phyloP scores from a whole-genome alignment of 495 filamentous ascomycete species.

The Chaetomium tenue region DNA sequence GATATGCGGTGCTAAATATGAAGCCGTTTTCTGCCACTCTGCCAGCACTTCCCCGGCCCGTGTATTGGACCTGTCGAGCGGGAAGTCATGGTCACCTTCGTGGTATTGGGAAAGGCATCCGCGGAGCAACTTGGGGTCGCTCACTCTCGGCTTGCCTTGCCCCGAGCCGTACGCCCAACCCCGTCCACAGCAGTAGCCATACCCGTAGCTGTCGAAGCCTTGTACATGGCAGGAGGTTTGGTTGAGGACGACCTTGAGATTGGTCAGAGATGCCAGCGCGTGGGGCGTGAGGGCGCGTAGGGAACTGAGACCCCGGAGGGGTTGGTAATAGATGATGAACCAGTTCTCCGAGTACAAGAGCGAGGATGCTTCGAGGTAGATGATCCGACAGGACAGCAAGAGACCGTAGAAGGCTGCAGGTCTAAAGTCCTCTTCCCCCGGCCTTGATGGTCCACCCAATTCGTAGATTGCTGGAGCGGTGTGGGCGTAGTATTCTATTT shows the following conservation, averaged over 20 bases:
- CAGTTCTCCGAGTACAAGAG: slow-evolving; percentile 13
- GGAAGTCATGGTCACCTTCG: not conserved
- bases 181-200: not conserved
- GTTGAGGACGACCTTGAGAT: slow-evolving; percentile 17
- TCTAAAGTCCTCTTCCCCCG: not conserved
- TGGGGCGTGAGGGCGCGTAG: slow-evolving; percentile 8
- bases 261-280: slow-evolving; percentile 4
- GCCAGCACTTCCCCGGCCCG: not conserved
- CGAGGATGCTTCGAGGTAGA: slow-evolving; percentile 10
- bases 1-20: slow-evolving; percentile 11
- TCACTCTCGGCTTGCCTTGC: not conserved
- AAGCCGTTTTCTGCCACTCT: slow-evolving; percentile 8
- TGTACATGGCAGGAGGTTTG: slow-evolving; percentile 12
- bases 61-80: not conserved
- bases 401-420: slow-evolving; percentile 5
- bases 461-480: not conserved
- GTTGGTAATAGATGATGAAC: slow-evolving; percentile 14
- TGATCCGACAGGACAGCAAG: slow-evolving; percentile 14
- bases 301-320: not conserved
- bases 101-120: not conserved
- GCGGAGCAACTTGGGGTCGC: not conserved
- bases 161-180: not conserved
- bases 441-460: not conserved
- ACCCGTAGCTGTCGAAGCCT: not conserved
- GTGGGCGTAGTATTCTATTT: not conserved